phyloP scores from a whole-genome alignment of 176 grass and related monocot genomes.

The Cocos nucifera region DNA sequence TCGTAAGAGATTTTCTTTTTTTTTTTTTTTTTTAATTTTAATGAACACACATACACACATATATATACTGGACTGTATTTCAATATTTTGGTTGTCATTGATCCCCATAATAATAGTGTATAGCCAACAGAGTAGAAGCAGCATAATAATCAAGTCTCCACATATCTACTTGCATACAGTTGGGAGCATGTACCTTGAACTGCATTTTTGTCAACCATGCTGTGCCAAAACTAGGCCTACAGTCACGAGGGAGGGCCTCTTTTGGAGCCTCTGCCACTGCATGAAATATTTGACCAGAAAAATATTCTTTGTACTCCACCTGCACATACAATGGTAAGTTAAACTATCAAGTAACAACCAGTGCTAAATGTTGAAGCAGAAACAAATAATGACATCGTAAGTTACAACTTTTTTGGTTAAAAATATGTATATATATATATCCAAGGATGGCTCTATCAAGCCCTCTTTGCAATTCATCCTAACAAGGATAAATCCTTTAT shows the following conservation, averaged over 20 bases:
- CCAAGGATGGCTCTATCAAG: too few relatives aligned
- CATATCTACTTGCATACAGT: not conserved
- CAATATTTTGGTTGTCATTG: too few relatives aligned
- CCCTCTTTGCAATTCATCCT: too few relatives aligned
- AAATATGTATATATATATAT: too few relatives aligned
- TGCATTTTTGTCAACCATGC: conserved; percentile 57
- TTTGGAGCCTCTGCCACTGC: conserved; percentile 79
- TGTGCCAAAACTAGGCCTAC: conserved; percentile 73
- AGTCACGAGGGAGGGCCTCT: conserved; percentile 74
- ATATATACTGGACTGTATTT: too few relatives aligned
- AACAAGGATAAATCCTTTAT: too few relatives aligned
- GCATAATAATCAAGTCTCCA: too few relatives aligned
- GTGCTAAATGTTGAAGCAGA: not conserved
- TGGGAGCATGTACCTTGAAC: conserved; percentile 56
- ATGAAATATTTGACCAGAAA: conserved; percentile 86
- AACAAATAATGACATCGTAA: not conserved
- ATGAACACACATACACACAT: too few relatives aligned
- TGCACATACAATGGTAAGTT: conserved; percentile 21
- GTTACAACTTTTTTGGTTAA: not conserved
- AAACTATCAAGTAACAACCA: not conserved
- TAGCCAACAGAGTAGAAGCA: too few relatives aligned
- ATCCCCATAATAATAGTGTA: too few relatives aligned
- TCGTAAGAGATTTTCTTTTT: too few relatives aligned
- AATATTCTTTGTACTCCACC: conserved; percentile 95
- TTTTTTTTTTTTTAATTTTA: too few relatives aligned